phyloP scores from a whole-genome alignment of 139 green algal species.

The Gonium pectorale region DNA sequence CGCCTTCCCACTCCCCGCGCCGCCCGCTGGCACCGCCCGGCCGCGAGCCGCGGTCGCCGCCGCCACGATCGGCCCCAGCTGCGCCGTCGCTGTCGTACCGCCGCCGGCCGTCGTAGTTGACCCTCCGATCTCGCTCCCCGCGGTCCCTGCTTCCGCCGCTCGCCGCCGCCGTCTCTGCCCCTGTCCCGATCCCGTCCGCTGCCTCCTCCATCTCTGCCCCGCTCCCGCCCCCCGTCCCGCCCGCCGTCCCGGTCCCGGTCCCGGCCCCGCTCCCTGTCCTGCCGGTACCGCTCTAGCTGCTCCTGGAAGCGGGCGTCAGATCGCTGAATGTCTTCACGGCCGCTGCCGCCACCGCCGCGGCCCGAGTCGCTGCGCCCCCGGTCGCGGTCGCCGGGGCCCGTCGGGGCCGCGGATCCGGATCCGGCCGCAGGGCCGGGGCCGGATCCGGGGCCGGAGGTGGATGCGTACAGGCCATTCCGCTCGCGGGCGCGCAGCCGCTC shows the following conservation, averaged over 20 bases:
- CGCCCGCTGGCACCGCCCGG: conserved; percentile 23
- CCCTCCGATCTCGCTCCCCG: background rate
- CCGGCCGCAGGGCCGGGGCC: no score
- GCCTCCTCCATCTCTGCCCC: background rate
- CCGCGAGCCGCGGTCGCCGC: background rate
- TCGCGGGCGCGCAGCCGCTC: conserved; percentile 49
- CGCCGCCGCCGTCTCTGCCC: conserved; percentile 15
- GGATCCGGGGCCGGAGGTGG: conserved; percentile 38
- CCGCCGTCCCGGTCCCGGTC: conserved; percentile 4
- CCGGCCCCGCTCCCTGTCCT: background rate
- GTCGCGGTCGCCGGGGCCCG: no score
- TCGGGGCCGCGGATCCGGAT: no score
- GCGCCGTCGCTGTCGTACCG: background rate
- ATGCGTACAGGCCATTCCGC: conserved; percentile 52
- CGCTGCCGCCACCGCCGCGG: background rate
- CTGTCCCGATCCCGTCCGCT: conserved; percentile 6
- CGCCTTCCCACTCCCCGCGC: conserved; percentile 9
- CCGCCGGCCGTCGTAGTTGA: conserved; percentile 13
- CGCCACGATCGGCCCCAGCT: background rate
- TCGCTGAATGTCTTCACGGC: background rate
- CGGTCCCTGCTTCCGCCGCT: background rate
- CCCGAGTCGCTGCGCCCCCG: background rate
- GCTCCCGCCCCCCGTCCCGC: conserved; percentile 17
- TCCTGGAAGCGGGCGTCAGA: conserved; percentile 9
- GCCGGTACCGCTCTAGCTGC: conserved; percentile 25